Evolutionary conservation across 495 filamentous ascomycete genomes (phyloP), one percentile per base, ranked within the genome.

Genomic region (Talaromyces borbonicus): DNA sequence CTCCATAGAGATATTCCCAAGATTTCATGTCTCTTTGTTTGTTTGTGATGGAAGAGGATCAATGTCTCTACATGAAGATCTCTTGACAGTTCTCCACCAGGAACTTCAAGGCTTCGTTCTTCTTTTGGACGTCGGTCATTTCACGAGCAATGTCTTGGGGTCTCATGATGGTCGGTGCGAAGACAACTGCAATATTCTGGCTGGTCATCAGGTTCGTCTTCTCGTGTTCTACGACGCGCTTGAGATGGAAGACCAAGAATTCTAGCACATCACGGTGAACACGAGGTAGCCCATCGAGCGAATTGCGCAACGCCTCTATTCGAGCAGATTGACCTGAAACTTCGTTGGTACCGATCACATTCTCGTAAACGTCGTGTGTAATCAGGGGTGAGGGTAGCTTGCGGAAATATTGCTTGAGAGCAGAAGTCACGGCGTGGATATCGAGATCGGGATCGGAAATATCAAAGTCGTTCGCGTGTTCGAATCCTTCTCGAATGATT

Each of bases 381-480:
- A 99, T 82, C 15, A 99, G 72, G 3, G 93, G 93, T 7, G 73
- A 86, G 0, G 93, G 93, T 20, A 99, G 72, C 60, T 88, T 94
- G 50, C 92, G 79, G 76, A 99, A 95, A 60, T 97, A 99, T 59
- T 96, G 90, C 65, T 99, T 99, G 47, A 99, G 77, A 27, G 85
- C 85, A 50, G 85, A 92, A 3, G 93, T 96, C 41, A 99, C 93
- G 15, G 90, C 87, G 47, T 93, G 90, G 55, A 99, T 97, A 60
- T 99, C 93, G 14, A 97, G 77, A 52, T 84, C 81, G 3, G 86
- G 86, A 55, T 97, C 92, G 2, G 87, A 90, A 49, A 99, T 92
- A 57, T 97, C 92, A 54, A 76, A 90, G 49, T 85, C 79, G 7
- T 64, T 68, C 48, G 67, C 80, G 55, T 79, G 80, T 56, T 99